phyloP scores from a whole-genome alignment of 78 protist genomes.

The Trichosphaerium sp. region DNA sequence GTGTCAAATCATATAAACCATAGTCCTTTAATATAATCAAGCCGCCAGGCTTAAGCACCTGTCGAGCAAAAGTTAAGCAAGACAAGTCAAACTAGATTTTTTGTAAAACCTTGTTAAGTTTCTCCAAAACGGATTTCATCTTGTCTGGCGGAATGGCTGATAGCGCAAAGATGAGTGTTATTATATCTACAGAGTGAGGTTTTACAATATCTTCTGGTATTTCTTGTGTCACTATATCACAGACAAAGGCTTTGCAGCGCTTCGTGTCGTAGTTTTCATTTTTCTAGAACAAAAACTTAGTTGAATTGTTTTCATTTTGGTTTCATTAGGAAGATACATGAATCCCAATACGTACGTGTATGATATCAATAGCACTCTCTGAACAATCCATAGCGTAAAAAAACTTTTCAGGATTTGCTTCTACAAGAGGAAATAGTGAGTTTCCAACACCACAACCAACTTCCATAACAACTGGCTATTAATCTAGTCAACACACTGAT shows the following conservation, averaged over 20 bases:
- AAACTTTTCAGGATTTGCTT: background rate
- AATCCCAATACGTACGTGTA: background rate
- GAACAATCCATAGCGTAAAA: background rate
- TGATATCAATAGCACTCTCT: background rate
- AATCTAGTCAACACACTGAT: too few species aligned
- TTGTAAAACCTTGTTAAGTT: background rate
- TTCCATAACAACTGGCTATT: too few species aligned
- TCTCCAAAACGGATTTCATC: background rate
- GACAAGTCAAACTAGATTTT: too few species aligned
- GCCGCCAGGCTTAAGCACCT: constrained; percentile 45
- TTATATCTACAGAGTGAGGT: background rate
- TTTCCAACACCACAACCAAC: constrained; percentile 25
- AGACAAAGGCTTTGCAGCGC: background rate
- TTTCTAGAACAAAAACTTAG: too few species aligned
- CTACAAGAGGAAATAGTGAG: background rate
- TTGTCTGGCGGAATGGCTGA: background rate
- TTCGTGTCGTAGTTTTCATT: background rate
- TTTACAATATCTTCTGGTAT: background rate
- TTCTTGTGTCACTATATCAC: background rate
- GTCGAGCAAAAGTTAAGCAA: too few species aligned
- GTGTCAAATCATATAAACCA: constrained; percentile 59
- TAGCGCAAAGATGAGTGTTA: background rate
- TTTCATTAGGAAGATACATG: too few species aligned
- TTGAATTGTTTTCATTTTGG: too few species aligned
- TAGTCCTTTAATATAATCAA: constrained; percentile 48